These are phyloP conservation scores for Pseudocohnilembus persalinus DNA, from an alignment of 169 alveolate species.

Conservation along the genomic window DNA sequence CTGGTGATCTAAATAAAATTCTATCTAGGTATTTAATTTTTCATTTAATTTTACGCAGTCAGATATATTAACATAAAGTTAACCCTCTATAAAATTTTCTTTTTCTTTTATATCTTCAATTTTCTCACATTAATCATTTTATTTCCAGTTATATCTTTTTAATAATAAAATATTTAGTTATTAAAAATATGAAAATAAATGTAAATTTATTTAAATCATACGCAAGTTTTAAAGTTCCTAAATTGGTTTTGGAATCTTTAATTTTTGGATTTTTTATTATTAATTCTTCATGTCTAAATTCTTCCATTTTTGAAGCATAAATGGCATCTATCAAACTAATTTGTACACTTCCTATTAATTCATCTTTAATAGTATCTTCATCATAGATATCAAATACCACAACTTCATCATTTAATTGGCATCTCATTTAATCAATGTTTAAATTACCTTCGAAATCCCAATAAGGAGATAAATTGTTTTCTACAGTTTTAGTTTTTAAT, in stretches of 20 bases:
- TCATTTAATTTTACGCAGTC: constrained; percentile 2
- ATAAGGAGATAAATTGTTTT: constrained; percentile 27
- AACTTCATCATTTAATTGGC: background rate
- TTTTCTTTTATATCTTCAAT: constrained; percentile 10
- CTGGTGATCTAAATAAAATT: background rate
- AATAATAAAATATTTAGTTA: background rate
- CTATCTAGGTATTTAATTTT: background rate
- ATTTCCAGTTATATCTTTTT: background rate
- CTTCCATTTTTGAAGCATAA: background rate
- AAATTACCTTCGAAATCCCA: constrained; percentile 27
- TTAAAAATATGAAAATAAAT: constrained; percentile 4
- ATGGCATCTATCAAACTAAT: background rate
- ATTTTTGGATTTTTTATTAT: background rate
- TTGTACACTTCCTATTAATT: constrained; percentile 2
- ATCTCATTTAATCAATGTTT: constrained; percentile 2
- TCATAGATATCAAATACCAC: constrained; percentile 26
- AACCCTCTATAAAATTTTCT: background rate
- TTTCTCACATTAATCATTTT: background rate
- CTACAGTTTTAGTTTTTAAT: constrained; percentile 2
- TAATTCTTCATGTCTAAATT: background rate
- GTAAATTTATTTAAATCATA: background rate
- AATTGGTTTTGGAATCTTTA: background rate
- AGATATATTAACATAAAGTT: constrained; percentile 1
- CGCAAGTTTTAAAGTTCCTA: constrained; percentile 1
- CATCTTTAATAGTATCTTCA: constrained; percentile 22